Conservation (phyloP, 805 yeast species). For the Pichia ethanolica region DNA sequence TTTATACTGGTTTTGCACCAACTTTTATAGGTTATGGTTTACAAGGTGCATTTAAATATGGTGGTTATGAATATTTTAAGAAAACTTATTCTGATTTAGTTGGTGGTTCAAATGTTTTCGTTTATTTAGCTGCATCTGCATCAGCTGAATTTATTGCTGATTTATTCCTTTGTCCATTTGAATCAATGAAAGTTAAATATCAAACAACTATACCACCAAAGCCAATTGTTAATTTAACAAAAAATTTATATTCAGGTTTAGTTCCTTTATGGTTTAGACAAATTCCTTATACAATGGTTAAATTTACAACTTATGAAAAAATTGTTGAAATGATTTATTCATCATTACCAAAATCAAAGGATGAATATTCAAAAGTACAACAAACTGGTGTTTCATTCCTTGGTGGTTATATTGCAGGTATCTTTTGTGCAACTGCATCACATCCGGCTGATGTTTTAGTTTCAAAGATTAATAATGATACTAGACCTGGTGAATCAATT, state of each 20-base stretch:
- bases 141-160: slow-evolving; percentile 94
- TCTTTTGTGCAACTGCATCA: slow-evolving; percentile 89
- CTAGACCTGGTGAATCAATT: slow-evolving; percentile 54
- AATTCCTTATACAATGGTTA: slow-evolving; percentile 97
- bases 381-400: slow-evolving; percentile 93
- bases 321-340: slow-evolving; percentile 76
- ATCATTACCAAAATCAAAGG: slow-evolving; percentile 63
- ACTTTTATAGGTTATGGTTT: slow-evolving; percentile 88
- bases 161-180: slow-evolving; percentile 84
- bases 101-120: slow-evolving; percentile 64
- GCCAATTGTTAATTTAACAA: slow-evolving; percentile 55
- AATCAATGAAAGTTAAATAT: slow-evolving; percentile 88
- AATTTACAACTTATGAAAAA: slow-evolving; percentile 90
- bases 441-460: slow-evolving; percentile 99
- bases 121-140: slow-evolving; percentile 81
- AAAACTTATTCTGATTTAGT: slow-evolving; percentile 60
- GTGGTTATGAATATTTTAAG: slow-evolving; percentile 89
- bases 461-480: slow-evolving; percentile 77
- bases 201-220: slow-evolving; percentile 89
- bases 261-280: slow-evolving; percentile 94
- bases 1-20: slow-evolving; percentile 87
- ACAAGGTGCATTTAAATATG: slow-evolving; percentile 97
- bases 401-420: slow-evolving; percentile 97
- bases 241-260: slow-evolving; percentile 73
- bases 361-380: slow-evolving; percentile 59